Conservation (phyloP, 306 rosid species). For the Styphnolobium japonicum region DNA sequence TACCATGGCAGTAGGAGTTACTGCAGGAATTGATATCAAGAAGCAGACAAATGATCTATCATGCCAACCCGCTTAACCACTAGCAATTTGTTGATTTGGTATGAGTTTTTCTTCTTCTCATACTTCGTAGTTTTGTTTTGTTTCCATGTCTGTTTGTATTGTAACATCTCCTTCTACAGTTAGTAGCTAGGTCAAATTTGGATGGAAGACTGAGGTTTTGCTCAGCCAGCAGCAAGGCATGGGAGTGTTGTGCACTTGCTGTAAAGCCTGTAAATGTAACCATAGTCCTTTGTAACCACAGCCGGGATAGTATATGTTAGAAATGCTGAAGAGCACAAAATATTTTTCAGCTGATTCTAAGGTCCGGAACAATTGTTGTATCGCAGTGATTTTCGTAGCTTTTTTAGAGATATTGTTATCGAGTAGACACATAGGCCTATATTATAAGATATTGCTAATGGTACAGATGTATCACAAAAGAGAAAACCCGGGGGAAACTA, state of each 20-base stretch:
- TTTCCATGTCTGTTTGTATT: not conserved
- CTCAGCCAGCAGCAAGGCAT: conserved; percentile 27
- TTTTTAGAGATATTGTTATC: not conserved
- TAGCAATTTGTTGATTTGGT: conserved; percentile 42
- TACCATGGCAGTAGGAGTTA: conserved; percentile 35
- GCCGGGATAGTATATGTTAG: conserved; percentile 7
- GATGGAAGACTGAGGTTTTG: conserved; percentile 29
- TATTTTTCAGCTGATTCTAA: conserved; percentile 22
- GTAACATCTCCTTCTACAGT: conserved; percentile 18
- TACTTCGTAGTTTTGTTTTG: not conserved
- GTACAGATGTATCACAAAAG: not conserved
- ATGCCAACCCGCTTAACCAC: conserved; percentile 45
- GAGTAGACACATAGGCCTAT: conserved; percentile 14
- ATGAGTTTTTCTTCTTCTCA: conserved; percentile 12
- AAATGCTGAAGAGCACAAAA: conserved; percentile 19
- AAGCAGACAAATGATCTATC: conserved; percentile 47
- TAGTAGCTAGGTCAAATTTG: conserved; percentile 28
- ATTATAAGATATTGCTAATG: not conserved
- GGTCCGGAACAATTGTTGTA: conserved; percentile 16
- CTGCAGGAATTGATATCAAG: conserved; percentile 44
- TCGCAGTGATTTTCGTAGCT: conserved; percentile 20
- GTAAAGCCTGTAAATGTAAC: conserved; percentile 30
- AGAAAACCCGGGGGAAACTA: not conserved
- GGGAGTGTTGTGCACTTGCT: not conserved
- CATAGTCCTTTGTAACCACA: conserved; percentile 25